These are phyloP conservation scores for Astraeus odoratus DNA, from an alignment of 768 basidiomycete species.

Conservation along the genomic window DNA sequence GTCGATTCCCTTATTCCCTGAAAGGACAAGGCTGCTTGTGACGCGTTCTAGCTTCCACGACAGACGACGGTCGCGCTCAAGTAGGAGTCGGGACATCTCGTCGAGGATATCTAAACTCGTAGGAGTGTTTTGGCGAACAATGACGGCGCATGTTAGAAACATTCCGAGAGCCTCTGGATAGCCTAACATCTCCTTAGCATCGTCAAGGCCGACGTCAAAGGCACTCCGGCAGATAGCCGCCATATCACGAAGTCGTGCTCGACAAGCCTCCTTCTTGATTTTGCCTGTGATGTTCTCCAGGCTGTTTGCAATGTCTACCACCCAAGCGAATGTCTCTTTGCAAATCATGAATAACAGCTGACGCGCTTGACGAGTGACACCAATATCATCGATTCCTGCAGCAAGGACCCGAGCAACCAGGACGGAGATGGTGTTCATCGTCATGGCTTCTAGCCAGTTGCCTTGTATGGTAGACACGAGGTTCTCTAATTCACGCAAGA, in stretches of 20 bases:
- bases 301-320: constrained; percentile 19
- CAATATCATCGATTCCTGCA: constrained; percentile 4
- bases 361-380: constrained; percentile 13
- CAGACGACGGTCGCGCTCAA: constrained; percentile 24
- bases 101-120: not conserved
- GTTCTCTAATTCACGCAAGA: constrained; percentile 27
- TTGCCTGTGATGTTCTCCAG: constrained; percentile 4
- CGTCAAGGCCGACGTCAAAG: constrained; percentile 23
- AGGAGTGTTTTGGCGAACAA: constrained; percentile 4
- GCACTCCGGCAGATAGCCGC: constrained; percentile 30
- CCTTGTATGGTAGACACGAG: constrained; percentile 24
- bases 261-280: not conserved
- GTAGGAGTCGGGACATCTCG: constrained; percentile 12
- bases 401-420: constrained; percentile 29
- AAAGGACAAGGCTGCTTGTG: constrained; percentile 9
- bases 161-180: constrained; percentile 16
- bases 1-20: constrained; percentile 16
- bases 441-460: constrained; percentile 31
- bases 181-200: constrained; percentile 9
- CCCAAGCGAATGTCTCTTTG: constrained; percentile 26
- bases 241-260: constrained; percentile 2
- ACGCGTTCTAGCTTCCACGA: constrained; percentile 17
- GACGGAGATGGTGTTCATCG: constrained; percentile 24
- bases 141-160: constrained; percentile 27
- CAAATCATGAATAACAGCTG: constrained; percentile 24